Evolutionary conservation across 179 eudicot genomes (phyloP).

Genomic region (Gypsophila paniculata): DNA sequence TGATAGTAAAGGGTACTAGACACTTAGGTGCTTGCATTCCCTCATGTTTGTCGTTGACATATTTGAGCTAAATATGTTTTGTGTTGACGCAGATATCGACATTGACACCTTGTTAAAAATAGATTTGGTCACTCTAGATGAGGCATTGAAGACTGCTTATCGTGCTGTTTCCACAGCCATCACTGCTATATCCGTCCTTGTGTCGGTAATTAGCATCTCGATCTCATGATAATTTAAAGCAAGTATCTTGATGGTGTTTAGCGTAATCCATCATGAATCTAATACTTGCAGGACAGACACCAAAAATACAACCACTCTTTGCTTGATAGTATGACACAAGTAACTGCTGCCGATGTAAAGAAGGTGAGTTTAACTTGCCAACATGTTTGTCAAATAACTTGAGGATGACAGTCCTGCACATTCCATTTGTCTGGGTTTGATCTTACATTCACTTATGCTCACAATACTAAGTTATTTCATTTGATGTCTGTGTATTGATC

Average conservation of each 20-base stretch:
- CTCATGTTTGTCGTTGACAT: background rate
- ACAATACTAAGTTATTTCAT: background rate
- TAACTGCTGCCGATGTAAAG: slow-evolving; percentile 41
- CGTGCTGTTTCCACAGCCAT: slow-evolving; percentile 70
- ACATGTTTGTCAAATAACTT: background rate
- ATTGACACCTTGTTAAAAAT: slow-evolving; percentile 69
- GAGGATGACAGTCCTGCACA: background rate
- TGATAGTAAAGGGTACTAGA: too few species aligned
- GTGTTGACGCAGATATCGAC: slow-evolving; percentile 55
- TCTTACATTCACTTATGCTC: background rate
- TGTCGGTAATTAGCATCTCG: slow-evolving; percentile 55
- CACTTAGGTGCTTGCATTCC: background rate
- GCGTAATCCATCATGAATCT: background rate
- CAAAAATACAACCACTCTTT: slow-evolving; percentile 46
- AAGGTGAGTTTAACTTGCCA: slow-evolving; percentile 41
- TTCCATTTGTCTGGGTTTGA: background rate
- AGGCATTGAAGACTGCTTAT: slow-evolving; percentile 73
- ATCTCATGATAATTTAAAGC: slow-evolving; percentile 9
- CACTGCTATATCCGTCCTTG: slow-evolving; percentile 59
- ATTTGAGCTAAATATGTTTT: slow-evolving; percentile 10
- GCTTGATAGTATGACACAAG: slow-evolving; percentile 40
- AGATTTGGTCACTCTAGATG: slow-evolving; percentile 87
- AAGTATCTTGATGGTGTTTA: slow-evolving; percentile 15
- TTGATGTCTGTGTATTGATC: background rate
- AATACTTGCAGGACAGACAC: slow-evolving; percentile 51